These are phyloP conservation scores for Oldenlandia corymbosa DNA, from an alignment of 257 asterid species.

Conservation along the genomic window DNA sequence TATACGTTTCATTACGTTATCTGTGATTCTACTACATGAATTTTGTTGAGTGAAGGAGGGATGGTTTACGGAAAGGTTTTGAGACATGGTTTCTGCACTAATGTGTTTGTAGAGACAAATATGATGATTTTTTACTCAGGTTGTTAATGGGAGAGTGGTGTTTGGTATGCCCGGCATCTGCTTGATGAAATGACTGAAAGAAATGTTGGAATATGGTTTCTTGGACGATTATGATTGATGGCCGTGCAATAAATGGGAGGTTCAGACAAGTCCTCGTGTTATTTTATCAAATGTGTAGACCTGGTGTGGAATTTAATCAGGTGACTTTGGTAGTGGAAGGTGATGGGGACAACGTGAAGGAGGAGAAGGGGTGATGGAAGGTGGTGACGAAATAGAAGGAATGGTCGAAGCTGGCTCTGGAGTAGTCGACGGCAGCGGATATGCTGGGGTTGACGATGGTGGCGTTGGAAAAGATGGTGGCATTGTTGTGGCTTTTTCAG, in stretches of 20 bases:
- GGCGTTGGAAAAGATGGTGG: no score
- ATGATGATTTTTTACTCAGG: constrained; percentile 53
- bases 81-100: constrained; percentile 44
- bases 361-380: no score
- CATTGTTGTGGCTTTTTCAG: no score
- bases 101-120: constrained; percentile 56
- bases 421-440: no score
- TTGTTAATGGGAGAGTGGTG: constrained; percentile 28
- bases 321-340: constrained; percentile 58
- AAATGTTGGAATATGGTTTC: constrained; percentile 59
- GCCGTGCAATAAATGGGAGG: constrained; percentile 56
- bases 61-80: constrained; percentile 63
- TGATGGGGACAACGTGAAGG: no score
- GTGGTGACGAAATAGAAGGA: no score
- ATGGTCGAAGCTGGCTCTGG: no score
- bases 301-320: constrained; percentile 51
- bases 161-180: constrained; percentile 38
- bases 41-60: constrained; percentile 45
- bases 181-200: constrained; percentile 62
- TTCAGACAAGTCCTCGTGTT: constrained; percentile 48
- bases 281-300: constrained; percentile 43
- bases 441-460: no score
- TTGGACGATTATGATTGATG: constrained; percentile 78
- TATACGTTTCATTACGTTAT: constrained; percentile 50
- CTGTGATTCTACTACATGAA: constrained; percentile 49